phyloP scores from a whole-genome alignment of 73 alveolate genomes.

The Paramecium pentaurelia region DNA sequence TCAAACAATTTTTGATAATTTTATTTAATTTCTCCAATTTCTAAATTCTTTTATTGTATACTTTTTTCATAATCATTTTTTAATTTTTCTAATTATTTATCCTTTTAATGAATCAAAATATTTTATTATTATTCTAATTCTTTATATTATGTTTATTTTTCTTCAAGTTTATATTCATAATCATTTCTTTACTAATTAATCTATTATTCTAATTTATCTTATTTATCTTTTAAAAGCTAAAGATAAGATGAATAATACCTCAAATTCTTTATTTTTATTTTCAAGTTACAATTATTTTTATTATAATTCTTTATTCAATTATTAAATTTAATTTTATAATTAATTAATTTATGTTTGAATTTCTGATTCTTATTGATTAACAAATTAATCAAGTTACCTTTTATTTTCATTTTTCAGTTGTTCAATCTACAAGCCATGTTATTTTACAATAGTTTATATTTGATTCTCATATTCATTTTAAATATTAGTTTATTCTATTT shows the following conservation, averaged over 20 bases:
- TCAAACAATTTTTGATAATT: neutral
- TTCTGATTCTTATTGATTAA: neutral
- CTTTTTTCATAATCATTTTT: neutral
- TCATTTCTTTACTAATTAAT: neutral
- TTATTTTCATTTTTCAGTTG: neutral
- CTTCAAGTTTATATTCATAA: neutral
- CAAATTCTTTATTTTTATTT: neutral
- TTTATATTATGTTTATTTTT: neutral
- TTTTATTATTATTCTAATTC: neutral
- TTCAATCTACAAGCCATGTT: neutral
- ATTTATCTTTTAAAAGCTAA: neutral
- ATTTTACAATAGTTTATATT: neutral
- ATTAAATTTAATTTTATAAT: neutral
- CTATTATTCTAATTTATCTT: neutral
- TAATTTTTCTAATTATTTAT: neutral
- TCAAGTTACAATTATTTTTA: neutral
- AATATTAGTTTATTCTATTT: neutral
- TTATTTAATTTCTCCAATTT: neutral
- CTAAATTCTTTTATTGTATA: neutral
- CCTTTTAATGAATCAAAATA: neutral
- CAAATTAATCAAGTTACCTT: neutral
- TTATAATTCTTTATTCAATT: neutral
- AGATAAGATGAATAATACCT: neutral
- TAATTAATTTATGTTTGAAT: neutral
- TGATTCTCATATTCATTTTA: neutral